A percentile compares a stretch with the other conserved stretches of the same genome.
Conservation (phyloP, 2,329 filamentous ascomycete species). For the Aspergillaceae sp. region DNA sequence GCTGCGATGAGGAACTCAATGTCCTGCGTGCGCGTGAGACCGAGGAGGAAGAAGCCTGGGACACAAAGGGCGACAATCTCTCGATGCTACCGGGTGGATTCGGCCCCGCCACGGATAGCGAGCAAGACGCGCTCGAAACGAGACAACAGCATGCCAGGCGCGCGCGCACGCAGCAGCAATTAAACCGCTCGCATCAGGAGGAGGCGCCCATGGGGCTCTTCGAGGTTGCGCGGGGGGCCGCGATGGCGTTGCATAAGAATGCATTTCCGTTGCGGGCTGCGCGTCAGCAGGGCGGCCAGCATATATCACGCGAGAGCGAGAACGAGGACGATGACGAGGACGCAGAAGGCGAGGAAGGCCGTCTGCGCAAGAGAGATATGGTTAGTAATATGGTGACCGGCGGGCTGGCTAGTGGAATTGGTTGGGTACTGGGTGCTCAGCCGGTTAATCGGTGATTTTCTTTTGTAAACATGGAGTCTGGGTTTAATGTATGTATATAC, state of each 20-base stretch:
- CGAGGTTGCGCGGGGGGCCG: conserved; percentile 44
- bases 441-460: conserved; percentile 28
- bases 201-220: conserved; percentile 46
- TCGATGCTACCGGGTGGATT: conserved; percentile 37
- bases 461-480: neutral
- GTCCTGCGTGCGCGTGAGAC: conserved; percentile 46
- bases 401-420: conserved; percentile 53
- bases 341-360: conserved; percentile 19
- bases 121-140: conserved; percentile 39
- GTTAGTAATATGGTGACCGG: conserved; percentile 57
- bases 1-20: conserved; percentile 53
- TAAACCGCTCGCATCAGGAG: conserved; percentile 23
- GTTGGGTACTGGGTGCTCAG: conserved; percentile 54
- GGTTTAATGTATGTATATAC: neutral
- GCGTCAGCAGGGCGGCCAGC: too few relatives aligned
- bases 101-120: conserved; percentile 31
- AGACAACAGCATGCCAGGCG: conserved; percentile 31
- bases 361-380: conserved; percentile 44
- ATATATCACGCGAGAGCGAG: neutral
- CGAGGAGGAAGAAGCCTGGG: conserved; percentile 50
- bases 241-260: conserved; percentile 40
- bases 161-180: conserved; percentile 11
- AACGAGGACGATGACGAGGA: conserved; percentile 10
- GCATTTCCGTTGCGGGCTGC: conserved; percentile 34
- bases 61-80: conserved; percentile 44